Evolutionary conservation across 345 rosid species (phyloP), one percentile per base, ranked within the genome.

Genomic region (Eucalyptus lansdowneana): DNA sequence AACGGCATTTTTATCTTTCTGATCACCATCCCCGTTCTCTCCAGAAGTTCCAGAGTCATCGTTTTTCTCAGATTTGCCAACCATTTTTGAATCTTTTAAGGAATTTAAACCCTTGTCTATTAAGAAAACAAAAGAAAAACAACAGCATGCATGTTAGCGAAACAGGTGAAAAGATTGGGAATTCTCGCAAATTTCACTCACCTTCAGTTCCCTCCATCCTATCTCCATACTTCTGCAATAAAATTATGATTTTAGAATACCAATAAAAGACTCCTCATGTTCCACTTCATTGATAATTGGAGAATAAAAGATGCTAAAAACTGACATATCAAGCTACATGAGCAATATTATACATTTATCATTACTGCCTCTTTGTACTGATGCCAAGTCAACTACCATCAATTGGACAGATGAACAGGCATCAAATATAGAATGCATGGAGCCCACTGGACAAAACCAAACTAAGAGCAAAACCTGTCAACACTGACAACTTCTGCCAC

Each of bases 181-280:
- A 76, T 76, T 76, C 42, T 76, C 2, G 9, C 83, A 76, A 54
- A 89, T 80, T 80, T 65, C 40, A 91, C 87, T 90, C 90, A 96
- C 98, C 98, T 95, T 95, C 94, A 29, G 83, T 76, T 56, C 89
- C 94, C 89, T 94, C 95, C 91, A 93, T 94, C 91, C 91, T 93
- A 90, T 94, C 96, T 87, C 89, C 92, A 14, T 91, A 89, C 89
- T 89, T 94, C 98, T 96, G 96, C 87, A 90, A 90, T 86, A 86
- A 88, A 50, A 88, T 76, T 19, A 12, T 76, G 45, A 21, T 37
- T 76, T 76, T 76, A 76, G 83, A 76, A 76, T 76, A 37, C 83
- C 47, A 76, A 40, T 76, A 21, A 76, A 44, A 51, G 67, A 86
- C 50, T 42, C 85, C 80, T 86, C 50, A 88, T 88, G 87, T n/a